phyloP scores from a whole-genome alignment of 441 rosid species.

The Euphorbia corollata region DNA sequence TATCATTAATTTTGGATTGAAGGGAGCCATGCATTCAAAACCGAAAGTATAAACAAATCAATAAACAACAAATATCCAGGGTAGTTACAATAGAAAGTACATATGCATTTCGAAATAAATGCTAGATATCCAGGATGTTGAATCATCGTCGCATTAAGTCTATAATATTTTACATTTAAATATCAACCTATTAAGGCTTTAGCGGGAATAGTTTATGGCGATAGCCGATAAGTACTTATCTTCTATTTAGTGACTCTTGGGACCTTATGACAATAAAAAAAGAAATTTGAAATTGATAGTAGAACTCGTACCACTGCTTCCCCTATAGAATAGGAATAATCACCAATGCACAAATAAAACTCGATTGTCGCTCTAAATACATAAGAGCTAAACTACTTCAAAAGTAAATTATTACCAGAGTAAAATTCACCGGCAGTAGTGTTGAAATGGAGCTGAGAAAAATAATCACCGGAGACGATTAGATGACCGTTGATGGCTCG shows the following conservation, averaged over 20 bases:
- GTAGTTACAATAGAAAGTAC: too few species aligned
- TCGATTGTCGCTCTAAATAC: too few species aligned
- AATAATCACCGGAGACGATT: slow-evolving; percentile 33
- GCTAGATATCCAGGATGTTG: too few species aligned
- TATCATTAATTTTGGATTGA: too few species aligned
- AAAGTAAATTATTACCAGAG: slow-evolving; percentile 37
- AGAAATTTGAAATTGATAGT: neutral
- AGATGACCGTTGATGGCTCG: slow-evolving; percentile 62
- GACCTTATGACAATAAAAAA: neutral
- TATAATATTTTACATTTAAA: neutral
- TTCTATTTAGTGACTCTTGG: neutral
- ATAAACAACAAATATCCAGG: too few species aligned
- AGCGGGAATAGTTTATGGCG: neutral
- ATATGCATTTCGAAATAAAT: too few species aligned
- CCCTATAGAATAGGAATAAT: neutral
- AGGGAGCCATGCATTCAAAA: too few species aligned
- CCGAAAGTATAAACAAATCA: too few species aligned
- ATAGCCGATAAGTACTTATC: neutral
- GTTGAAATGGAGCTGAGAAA: slow-evolving; percentile 39
- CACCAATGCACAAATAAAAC: neutral
- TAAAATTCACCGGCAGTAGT: slow-evolving; percentile 75
- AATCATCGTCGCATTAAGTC: neutral
- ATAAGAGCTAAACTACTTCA: too few species aligned
- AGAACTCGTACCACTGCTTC: neutral
- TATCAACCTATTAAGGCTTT: neutral